Evolutionary conservation across 1,284 basidiomycete genomes (phyloP).

Genomic region (Quambalaria eucalypti): DNA sequence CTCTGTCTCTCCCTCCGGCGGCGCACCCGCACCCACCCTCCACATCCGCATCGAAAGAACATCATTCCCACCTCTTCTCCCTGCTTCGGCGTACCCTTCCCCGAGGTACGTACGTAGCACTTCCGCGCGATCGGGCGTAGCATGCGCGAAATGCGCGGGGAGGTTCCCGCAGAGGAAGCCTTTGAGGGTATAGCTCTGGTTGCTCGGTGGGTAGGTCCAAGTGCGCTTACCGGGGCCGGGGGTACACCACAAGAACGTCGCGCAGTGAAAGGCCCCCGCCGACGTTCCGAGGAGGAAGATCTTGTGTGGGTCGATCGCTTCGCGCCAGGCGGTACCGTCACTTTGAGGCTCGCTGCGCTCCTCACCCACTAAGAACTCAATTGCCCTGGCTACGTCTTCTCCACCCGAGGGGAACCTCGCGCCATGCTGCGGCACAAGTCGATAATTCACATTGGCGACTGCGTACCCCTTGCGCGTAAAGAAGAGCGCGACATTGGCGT

Average conservation of each 20-base stretch:
- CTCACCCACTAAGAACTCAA: neutral
- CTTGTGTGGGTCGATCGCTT: neutral
- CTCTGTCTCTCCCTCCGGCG: neutral
- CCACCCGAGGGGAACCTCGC: slow-evolving; percentile 1
- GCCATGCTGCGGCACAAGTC: neutral
- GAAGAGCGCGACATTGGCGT: neutral
- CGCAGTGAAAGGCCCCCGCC: neutral
- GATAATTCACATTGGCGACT: neutral
- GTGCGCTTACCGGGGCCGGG: neutral
- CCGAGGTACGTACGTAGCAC: neutral
- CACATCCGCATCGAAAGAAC: neutral
- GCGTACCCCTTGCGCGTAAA: neutral
- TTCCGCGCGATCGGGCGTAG: neutral
- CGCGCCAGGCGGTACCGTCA: neutral
- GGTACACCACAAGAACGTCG: neutral
- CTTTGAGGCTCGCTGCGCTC: too few species aligned
- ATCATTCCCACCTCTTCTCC: too few species aligned
- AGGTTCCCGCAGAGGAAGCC: slow-evolving; percentile 1
- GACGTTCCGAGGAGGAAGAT: neutral
- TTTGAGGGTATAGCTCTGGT: neutral
- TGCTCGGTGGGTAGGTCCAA: neutral
- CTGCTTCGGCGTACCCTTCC: neutral
- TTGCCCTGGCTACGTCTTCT: neutral
- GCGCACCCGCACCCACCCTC: neutral
- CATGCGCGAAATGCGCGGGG: neutral